phyloP scores from a whole-genome alignment of 345 rosid genomes.

The Boechera divaricarpa region DNA sequence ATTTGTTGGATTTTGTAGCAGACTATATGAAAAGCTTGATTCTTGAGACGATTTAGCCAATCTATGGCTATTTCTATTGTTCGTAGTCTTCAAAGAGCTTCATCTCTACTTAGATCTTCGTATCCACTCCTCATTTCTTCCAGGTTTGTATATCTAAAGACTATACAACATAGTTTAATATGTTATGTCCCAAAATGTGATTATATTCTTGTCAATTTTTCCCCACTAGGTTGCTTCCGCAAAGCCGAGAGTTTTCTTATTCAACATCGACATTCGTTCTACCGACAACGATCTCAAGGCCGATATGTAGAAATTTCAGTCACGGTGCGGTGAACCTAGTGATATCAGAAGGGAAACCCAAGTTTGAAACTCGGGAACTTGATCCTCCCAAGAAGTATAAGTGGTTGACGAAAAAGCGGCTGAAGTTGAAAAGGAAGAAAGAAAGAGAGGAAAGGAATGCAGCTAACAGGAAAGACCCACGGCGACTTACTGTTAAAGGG shows the following conservation, averaged over 20 bases:
- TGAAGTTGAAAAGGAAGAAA: constrained; percentile 74
- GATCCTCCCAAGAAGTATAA: constrained; percentile 91
- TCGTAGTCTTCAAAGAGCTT: constrained; percentile 44
- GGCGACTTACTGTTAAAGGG: constrained; percentile 68
- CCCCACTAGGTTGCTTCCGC: constrained; percentile 33
- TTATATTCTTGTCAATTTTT: not conserved
- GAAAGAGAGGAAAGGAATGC: constrained; percentile 81
- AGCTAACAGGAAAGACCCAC: constrained; percentile 83
- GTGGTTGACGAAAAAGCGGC: constrained; percentile 75
- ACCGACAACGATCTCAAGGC: constrained; percentile 37
- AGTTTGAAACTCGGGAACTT: constrained; percentile 69
- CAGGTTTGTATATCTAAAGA: constrained; percentile 41
- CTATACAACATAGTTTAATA: not conserved
- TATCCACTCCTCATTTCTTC: constrained; percentile 32
- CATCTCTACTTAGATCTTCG: constrained; percentile 42
- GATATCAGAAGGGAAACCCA: constrained; percentile 88
- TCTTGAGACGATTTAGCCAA: not conserved
- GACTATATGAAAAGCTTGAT: not conserved
- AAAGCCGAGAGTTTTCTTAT: constrained; percentile 25
- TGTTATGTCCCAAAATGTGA: not conserved
- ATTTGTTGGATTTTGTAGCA: not conserved
- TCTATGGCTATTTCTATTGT: constrained; percentile 43
- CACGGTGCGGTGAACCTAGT: constrained; percentile 76
- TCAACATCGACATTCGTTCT: constrained; percentile 23
- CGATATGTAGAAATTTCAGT: constrained; percentile 56